Evolutionary conservation across 2,329 filamentous ascomycete genomes (phyloP), one percentile per base, ranked within the genome.

Genomic region (Penicillium italicum): DNA sequence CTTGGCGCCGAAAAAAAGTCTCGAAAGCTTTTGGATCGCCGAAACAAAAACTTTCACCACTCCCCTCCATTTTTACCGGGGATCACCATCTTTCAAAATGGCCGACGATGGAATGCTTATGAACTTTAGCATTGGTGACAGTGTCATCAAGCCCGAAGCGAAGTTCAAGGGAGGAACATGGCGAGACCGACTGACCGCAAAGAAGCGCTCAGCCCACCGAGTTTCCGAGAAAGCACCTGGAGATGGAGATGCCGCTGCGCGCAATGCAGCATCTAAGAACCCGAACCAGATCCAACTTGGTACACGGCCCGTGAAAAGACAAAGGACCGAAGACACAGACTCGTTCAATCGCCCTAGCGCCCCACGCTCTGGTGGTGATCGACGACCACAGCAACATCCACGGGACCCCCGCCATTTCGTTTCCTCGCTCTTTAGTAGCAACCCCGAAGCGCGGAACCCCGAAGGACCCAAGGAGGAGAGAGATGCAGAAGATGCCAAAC

Each of bases 71-170:
- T 45, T 40, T 31, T 34, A 42, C 22, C 11, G 41, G 55, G 55
- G 59, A 46, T 50, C 7, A 20, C 33, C 49, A 38, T 40, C 28
- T 43, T 60, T 53, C 54, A 65, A 48, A 59, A 97, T 97, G 92
- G 90, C 90, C 49, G 92, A 97, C 79, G 90, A 96, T 85, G 91
- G 91, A 64, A 89, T 99, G 85, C 83, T 97, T 55, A 80, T 97
- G 70, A 97, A 97, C 68, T 97, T 97, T 72, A 86, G 91, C 66
- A 79, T 96, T 55, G 82, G 84, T 28, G 85, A 90, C 58, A 82
- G 79, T 18, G 82, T 88, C 12, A 72, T 90, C 51, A 81, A 86
- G 57, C 79, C 82, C 6, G 80, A 80, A 63, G 76, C 79, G 4
- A 82, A 78, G 52, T 90, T 95, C 74, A 94, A 89, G 71, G 94